phyloP scores from a whole-genome alignment of 208 protist species.

The Trypanosoma mega region DNA sequence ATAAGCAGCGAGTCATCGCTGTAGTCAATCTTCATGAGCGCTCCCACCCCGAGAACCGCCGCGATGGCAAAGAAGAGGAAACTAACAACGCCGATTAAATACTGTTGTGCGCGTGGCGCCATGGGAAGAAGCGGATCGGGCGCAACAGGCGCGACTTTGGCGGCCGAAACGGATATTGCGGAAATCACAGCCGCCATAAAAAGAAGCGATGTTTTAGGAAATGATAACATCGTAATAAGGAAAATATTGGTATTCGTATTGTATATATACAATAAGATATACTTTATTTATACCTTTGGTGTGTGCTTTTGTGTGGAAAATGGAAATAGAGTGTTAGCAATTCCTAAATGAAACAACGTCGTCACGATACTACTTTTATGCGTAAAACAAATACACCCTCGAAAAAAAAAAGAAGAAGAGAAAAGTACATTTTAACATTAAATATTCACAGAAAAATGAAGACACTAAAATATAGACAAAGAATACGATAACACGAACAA shows the following conservation, averaged over 20 bases:
- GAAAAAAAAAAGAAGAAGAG: not conserved
- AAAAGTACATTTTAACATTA: not conserved
- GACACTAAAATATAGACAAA: too few species aligned
- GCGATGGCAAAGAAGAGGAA: conserved; percentile 56
- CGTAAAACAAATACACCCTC: not conserved
- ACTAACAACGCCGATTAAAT: conserved; percentile 78
- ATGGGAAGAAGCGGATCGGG: conserved; percentile 37
- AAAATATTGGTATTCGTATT: too few species aligned
- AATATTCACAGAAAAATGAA: too few species aligned
- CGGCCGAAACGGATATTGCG: not conserved
- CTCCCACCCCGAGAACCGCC: conserved; percentile 50
- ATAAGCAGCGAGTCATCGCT: conserved; percentile 84
- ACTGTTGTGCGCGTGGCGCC: conserved; percentile 48
- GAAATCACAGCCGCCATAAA: too few species aligned
- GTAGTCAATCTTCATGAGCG: conserved; percentile 79
- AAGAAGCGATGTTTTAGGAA: too few species aligned
- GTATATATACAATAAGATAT: too few species aligned
- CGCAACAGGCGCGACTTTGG: conserved; percentile 19
- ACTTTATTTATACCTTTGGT: too few species aligned
- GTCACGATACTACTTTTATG: conserved; percentile 1
- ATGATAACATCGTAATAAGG: too few species aligned
- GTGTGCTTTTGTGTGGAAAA: too few species aligned
- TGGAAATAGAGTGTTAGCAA: too few species aligned
- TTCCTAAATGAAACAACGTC: too few species aligned
- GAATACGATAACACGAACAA: too few species aligned